Evolutionary conservation across 331 rosid species (phyloP), one percentile per base, ranked within the genome.

Genomic region (Cydonia oblonga): DNA sequence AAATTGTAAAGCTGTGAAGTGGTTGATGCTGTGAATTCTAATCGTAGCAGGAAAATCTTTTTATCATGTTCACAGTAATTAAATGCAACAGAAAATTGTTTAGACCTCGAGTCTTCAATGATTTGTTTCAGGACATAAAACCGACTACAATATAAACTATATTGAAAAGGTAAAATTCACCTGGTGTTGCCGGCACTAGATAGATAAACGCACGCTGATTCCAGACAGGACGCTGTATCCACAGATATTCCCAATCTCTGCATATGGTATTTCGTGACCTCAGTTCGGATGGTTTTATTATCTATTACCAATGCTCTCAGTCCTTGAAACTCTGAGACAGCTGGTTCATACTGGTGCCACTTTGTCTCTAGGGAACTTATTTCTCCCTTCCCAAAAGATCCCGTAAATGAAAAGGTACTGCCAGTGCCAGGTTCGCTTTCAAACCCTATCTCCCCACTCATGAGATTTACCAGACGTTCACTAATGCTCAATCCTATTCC

Each of bases 401-500:
- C 96, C 1, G 86, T 86, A 66, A 93, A 93, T 69, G 98, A 83
- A 79, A 93, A 93, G 30, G 96, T 91, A 82, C 96, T 91, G 49
- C 98, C 98, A 68, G 68, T 78, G 52, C 87, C 87, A 78, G 88
- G 96, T 79, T 89, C 86, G 44, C 98, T 93, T 58, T 75, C 98
- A 86, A 93, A 91, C 13, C 96, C 96, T 71, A 93, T 93, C 86
- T 93, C 97, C 69, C 98, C 98, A 81, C 88, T 78, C 98, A 91
- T 91, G 75, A 93, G 97, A 72, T 89, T 91, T 44, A 93, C 96
- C 72, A 93, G 79, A 80, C 98, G 80, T 80, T 86, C 83, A 70
- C 98, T 86, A 72, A 93, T 91, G 84, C 98, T 93, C 82, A 93
- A 73, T 67, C 98, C 98, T 56, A 93, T 93, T 82, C 98, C 97